These are phyloP conservation scores for Aureobasidium lini DNA, from an alignment of 2,329 filamentous ascomycete species.

Conservation along the genomic window DNA sequence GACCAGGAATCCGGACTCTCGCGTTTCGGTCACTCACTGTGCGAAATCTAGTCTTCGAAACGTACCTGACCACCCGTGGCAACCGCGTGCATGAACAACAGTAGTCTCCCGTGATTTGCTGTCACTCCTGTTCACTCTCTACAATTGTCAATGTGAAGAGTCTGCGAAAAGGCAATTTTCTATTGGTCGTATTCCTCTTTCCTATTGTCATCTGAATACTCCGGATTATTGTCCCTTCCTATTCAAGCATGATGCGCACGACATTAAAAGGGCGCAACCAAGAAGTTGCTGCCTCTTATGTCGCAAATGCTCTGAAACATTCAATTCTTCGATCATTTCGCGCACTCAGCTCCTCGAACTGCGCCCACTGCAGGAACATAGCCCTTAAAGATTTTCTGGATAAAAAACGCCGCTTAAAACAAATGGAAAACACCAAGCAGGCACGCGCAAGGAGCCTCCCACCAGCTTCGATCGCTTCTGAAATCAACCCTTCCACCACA, in stretches of 20 bases:
- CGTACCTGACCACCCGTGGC: not conserved
- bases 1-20: not conserved
- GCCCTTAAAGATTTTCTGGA: conserved; percentile 5
- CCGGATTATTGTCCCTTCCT: not conserved
- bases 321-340: not conserved
- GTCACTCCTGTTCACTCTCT: not conserved
- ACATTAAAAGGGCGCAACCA: conserved; percentile 12
- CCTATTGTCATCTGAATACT: not conserved
- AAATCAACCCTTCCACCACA: not conserved
- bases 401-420: conserved; percentile 2
- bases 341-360: conserved; percentile 6
- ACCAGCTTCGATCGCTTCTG: not conserved
- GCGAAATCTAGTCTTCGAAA: not conserved
- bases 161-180: not conserved
- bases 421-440: not conserved
- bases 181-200: not conserved
- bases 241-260: conserved; percentile 1
- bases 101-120: conserved; percentile 12
- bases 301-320: not conserved
- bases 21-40: not conserved
- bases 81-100: conserved; percentile 3
- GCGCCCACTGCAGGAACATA: conserved; percentile 8
- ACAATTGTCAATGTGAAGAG: not conserved
- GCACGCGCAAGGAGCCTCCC: conserved; percentile 3
- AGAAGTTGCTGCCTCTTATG: conserved; percentile 9